phyloP scores from a whole-genome alignment of 495 filamentous ascomycete genomes.

The Tuber brumale region DNA sequence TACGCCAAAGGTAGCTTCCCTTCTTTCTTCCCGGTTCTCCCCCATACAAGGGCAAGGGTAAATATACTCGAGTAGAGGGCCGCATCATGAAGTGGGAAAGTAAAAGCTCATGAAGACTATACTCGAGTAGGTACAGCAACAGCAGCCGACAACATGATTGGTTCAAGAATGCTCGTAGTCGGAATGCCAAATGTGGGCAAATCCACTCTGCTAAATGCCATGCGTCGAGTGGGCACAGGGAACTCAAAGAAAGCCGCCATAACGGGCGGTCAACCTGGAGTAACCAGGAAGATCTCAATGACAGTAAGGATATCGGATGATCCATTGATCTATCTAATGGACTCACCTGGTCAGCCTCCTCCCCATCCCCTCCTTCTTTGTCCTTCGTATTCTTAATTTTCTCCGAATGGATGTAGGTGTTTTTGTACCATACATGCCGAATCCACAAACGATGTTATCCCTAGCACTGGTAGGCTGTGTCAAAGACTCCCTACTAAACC shows the following conservation, averaged over 20 bases:
- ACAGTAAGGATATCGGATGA: slow-evolving; percentile 71
- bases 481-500: slow-evolving; percentile 74
- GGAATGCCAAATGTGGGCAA: slow-evolving; percentile 98
- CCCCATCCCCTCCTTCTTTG: neutral
- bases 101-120: slow-evolving; percentile 9
- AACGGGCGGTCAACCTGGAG: slow-evolving; percentile 80
- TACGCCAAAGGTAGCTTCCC: slow-evolving; percentile 50
- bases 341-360: slow-evolving; percentile 50
- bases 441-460: slow-evolving; percentile 84
- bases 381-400: neutral
- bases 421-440: slow-evolving; percentile 82
- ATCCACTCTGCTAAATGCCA: slow-evolving; percentile 79
- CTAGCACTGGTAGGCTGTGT: slow-evolving; percentile 83
- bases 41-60: neutral
- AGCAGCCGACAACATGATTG: slow-evolving; percentile 53
- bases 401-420: slow-evolving; percentile 52
- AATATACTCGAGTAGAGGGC: neutral
- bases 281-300: slow-evolving; percentile 77
- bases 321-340: slow-evolving; percentile 60
- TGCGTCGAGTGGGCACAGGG: slow-evolving; percentile 64
- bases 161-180: slow-evolving; percentile 74
- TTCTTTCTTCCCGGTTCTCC: neutral
- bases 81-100: neutral
- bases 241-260: slow-evolving; percentile 58
- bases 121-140: slow-evolving; percentile 20